Base-by-base conservation (phyloP, 2,329 filamentous ascomycete genomes). In the Penicillium aurantiogriseum region DNA sequence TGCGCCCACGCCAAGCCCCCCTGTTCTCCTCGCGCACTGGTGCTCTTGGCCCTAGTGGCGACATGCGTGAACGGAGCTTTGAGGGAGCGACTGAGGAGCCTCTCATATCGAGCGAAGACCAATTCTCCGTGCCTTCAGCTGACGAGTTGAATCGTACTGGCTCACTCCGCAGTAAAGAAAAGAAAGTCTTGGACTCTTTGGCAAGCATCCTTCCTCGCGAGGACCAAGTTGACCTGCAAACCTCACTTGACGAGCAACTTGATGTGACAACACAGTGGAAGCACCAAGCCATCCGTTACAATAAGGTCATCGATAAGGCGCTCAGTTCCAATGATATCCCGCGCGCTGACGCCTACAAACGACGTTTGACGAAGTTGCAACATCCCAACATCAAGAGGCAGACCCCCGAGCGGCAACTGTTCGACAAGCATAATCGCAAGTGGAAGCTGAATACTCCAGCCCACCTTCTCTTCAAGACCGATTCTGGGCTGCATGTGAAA, bases 191-290 rank as follows among this genome's bases (percentile, higher is more conserved):
- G n/a, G 19, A 23, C 5, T 10, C 35, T 8, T 43, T 51, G 3
- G 21, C 43, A 15, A 50, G 46, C 25, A 23, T 57, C 11, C 45
- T 63, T 19, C 43, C 61, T 19, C 49, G 23, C n/a, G 46, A 51
- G 15, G 59, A 63, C 35, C 46, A 45, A 36, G 29, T 60, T 9
- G 57, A 58, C 19, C 33, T 57, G 13, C 57, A 62, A n/a, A 39
- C 5, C 15, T 6, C 31, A 10, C 7, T 48, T 39, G 6, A 36
- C n/a, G 43, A 57, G 13, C 15, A 36, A 2, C 2, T 9, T 8
- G 7, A 25, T 5, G 3, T 40, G 15, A 40, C 54, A 21, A 13
- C 1, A 9, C 19, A 5, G 1, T 56, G 54, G 54, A n/a, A 17
- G 40, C 25, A 7, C 5, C 33, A 17, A 25, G 7, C 2, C 15